These are phyloP conservation scores for Suillus subluteus DNA, from an alignment of 768 basidiomycete species.

Conservation along the genomic window DNA sequence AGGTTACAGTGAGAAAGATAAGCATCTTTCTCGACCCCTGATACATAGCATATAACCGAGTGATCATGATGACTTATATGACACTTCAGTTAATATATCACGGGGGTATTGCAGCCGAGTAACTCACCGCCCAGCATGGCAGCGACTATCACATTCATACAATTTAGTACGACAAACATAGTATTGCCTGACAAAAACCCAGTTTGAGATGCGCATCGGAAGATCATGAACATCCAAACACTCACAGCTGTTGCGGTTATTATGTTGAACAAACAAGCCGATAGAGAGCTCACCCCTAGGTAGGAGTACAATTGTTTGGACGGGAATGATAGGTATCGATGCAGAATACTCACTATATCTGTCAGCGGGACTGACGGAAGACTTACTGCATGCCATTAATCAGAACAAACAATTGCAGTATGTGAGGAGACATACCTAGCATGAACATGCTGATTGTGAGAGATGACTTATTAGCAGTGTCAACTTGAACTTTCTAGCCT, in stretches of 20 bases:
- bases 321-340: not conserved
- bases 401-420: not conserved
- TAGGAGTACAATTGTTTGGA: not conserved
- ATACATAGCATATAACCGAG: slow-evolving; percentile 6
- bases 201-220: not conserved
- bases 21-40: slow-evolving; percentile 1
- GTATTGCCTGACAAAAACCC: not conserved
- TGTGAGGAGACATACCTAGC: not conserved
- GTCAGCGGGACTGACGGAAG: slow-evolving; percentile 5
- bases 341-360: not conserved
- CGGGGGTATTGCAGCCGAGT: not conserved
- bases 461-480: not conserved
- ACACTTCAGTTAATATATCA: not conserved
- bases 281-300: not conserved
- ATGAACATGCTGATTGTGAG: slow-evolving; percentile 1
- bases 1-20: slow-evolving; percentile 1
- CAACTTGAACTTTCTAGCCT: not conserved
- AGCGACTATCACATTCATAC: not conserved
- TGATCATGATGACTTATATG: slow-evolving; percentile 1
- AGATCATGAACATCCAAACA: not conserved
- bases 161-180: not conserved
- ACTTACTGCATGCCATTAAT: not conserved
- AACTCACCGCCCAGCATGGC: slow-evolving; percentile 3
- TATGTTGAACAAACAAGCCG: not conserved
- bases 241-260: not conserved